A percentile compares a stretch with the other conserved stretches of the same genome.
Conservation (phyloP, 345 rosid genomes). For the Draba incana region DNA sequence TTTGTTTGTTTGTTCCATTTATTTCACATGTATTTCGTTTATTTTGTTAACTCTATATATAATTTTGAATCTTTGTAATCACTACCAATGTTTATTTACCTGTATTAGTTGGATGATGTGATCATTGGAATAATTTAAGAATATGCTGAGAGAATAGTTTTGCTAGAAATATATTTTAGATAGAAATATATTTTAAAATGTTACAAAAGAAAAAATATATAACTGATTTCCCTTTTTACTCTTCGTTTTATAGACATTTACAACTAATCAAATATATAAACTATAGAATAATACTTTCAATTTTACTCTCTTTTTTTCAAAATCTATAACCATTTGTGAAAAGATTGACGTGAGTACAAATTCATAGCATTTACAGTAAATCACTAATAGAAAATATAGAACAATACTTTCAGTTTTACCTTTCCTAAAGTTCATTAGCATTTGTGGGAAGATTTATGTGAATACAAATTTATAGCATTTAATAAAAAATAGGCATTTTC, state of each 20-base stretch:
- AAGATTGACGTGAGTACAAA: not conserved
- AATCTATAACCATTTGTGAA: not conserved
- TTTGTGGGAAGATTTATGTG: not conserved
- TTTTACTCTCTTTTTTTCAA: no score
- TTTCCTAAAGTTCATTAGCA: not conserved
- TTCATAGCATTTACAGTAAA: not conserved
- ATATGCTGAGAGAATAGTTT: conserved; percentile 23
- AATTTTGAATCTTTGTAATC: not conserved
- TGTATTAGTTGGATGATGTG: not conserved
- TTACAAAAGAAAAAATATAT: not conserved
- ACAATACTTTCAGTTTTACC: not conserved
- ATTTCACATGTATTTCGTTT: conserved; percentile 6
- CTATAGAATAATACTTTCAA: not conserved
- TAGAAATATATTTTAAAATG: not conserved
- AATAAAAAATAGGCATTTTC: not conserved
- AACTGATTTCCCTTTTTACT: not conserved
- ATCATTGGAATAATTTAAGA: conserved; percentile 1
- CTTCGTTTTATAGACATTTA: not conserved
- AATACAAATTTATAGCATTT: not conserved
- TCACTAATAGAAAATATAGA: not conserved
- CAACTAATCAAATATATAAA: not conserved
- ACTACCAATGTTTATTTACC: not conserved
- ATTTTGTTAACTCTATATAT: not conserved
- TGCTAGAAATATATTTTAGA: not conserved
- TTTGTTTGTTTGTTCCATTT: not conserved